These are phyloP conservation scores for Oryza rufipogon DNA, from an alignment of 176 grass and related monocot species.

Conservation along the genomic window DNA sequence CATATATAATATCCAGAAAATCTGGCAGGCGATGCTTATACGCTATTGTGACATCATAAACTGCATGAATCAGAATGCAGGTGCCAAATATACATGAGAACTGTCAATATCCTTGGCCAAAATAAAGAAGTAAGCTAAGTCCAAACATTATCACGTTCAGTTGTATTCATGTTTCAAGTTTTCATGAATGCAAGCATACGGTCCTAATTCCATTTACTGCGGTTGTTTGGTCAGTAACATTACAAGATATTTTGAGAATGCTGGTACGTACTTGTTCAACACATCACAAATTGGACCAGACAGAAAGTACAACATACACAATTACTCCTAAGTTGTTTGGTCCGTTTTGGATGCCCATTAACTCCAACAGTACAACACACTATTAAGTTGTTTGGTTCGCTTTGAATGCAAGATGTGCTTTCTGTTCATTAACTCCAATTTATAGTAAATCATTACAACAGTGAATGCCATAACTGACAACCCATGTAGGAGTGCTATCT, in stretches of 20 bases:
- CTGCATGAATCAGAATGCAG: constrained; percentile 47
- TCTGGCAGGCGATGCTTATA: constrained; percentile 82
- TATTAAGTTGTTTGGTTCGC: neutral
- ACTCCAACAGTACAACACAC: neutral
- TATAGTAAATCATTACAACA: neutral
- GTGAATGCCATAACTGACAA: constrained; percentile 14
- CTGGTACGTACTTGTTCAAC: neutral
- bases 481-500: neutral
- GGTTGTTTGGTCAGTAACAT: neutral
- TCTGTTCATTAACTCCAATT: constrained; percentile 16
- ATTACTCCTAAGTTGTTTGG: neutral
- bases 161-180: constrained; percentile 4
- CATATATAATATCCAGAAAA: constrained; percentile 80
- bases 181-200: constrained; percentile 22
- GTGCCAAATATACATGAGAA: constrained; percentile 15
- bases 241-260: constrained; percentile 10
- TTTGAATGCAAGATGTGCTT: constrained; percentile 20
- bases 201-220: neutral
- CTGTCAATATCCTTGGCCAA: neutral
- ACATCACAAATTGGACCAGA: neutral
- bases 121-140: neutral
- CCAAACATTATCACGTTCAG: neutral
- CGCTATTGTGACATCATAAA: constrained; percentile 83
- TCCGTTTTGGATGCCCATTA: constrained; percentile 1
- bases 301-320: neutral